phyloP scores from a whole-genome alignment of 225 moss, liverwort and hornwort genomes.

The Pseudoscleropodium purum region DNA sequence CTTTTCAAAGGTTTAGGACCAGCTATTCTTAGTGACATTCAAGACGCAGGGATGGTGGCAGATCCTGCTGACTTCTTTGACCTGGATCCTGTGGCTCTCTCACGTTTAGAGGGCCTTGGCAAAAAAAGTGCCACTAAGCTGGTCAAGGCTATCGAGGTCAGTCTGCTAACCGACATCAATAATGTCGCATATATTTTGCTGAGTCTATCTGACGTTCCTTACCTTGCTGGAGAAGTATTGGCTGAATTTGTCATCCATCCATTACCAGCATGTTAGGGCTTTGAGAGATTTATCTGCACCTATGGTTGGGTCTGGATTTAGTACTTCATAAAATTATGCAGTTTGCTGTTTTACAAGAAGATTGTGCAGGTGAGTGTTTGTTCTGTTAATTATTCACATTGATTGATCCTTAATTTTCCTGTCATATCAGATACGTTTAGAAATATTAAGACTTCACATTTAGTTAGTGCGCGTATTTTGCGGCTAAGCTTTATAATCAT shows the following conservation, averaged over 20 bases:
- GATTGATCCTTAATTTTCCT: background rate
- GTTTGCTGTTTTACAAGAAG: background rate
- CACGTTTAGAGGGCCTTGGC: slow-evolving; percentile 62
- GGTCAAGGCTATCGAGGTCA: slow-evolving; percentile 71
- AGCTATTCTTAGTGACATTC: slow-evolving; percentile 46
- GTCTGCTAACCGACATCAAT: background rate
- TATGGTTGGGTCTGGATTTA: background rate
- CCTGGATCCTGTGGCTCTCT: slow-evolving; percentile 30
- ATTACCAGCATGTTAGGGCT: background rate
- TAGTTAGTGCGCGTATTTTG: background rate
- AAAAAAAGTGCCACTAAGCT: slow-evolving; percentile 52
- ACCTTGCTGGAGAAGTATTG: background rate
- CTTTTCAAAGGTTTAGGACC: slow-evolving; percentile 73
- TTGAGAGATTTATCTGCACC: background rate
- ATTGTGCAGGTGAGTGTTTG: background rate
- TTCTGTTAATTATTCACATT: background rate
- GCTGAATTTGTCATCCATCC: background rate
- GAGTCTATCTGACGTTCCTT: background rate
- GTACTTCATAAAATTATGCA: background rate
- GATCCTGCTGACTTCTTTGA: slow-evolving; percentile 69
- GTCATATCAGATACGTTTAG: background rate
- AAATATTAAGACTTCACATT: background rate
- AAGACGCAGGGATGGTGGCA: slow-evolving; percentile 57
- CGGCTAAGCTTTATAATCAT: background rate
- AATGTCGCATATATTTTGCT: background rate